Conservation (phyloP, 2,329 filamentous ascomycete species). For the Aspergillus sergii region DNA sequence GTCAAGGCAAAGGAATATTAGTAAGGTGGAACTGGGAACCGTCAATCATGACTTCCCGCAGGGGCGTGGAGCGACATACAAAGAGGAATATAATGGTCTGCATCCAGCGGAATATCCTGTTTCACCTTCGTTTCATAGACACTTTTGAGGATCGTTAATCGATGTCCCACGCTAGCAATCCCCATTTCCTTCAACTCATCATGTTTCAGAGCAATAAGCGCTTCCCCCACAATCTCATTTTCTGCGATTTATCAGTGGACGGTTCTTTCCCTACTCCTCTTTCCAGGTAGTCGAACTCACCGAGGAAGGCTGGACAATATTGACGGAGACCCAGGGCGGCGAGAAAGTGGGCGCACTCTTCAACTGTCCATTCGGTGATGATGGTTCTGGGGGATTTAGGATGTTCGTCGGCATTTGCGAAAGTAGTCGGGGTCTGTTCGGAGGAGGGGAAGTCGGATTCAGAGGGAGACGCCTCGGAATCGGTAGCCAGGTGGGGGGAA, state of each 20-base stretch:
- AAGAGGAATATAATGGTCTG: conserved; percentile 88
- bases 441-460: conserved; percentile 61
- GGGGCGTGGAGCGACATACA: conserved; percentile 61
- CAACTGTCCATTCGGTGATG: conserved; percentile 67
- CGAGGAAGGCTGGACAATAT: conserved; percentile 80
- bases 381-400: conserved; percentile 57
- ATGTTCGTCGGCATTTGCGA: conserved; percentile 54
- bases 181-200: conserved; percentile 96
- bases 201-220: conserved; percentile 82
- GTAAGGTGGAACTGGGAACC: conserved; percentile 12
- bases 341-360: conserved; percentile 90
- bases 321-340: conserved; percentile 76
- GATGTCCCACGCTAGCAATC: conserved; percentile 87
- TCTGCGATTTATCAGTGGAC: conserved; percentile 56
- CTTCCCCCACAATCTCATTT: conserved; percentile 92
- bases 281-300: conserved; percentile 56
- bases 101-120: conserved; percentile 86
- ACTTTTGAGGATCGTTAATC: conserved; percentile 90
- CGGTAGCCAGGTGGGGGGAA: conserved; percentile 58
- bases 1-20: conserved; percentile 23
- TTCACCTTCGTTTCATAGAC: conserved; percentile 96
- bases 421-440: conserved; percentile 66
- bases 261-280: background rate
- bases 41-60: conserved; percentile 1
- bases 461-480: conserved; percentile 60